Base-by-base conservation (phyloP, 768 basidiomycete genomes). In the Boletales sp. region DNA sequence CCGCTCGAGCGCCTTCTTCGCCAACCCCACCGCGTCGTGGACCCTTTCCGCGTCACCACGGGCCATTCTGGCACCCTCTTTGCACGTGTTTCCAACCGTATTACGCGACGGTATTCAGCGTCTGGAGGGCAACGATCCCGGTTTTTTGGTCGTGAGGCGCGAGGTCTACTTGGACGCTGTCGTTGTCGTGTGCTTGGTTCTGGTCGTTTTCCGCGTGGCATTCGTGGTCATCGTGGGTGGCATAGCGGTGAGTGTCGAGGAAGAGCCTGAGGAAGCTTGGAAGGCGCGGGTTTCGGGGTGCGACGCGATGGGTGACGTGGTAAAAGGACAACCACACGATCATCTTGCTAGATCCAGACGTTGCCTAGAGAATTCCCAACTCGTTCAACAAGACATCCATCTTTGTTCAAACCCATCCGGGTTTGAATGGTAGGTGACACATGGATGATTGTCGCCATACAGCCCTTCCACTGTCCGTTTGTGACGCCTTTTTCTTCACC, bases 11-110 rank as follows among this genome's bases (percentile, higher is more conserved):
- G 79, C 73, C 44, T 70, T 72, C 14, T 70, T 62, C 0, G 79
- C 79, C 15, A 73, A 34, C 30, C 30, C 47, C 15, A 48, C 57
- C 9, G 69, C 63, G 8, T 72, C 69, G 14, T 73, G 60, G 19
- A 67, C 58, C 34, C 62, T 72, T n/a, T 70, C 70, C 15, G 51
- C 66, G n/a, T 64, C 15, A 19, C 37, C 46, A 18, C 30, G 57
- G 36, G 47, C 50, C n/a, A 64, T 57, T 49, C 58, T 68, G 40
- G 63, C 65, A 4, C 65, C 47, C 30, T n/a, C 58, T 51, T 21
- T 51, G 43, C 34, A 54, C 41, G 34, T 71, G 64, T 66, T 81
- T 86, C 84, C 83, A 84, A 2, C 84, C 85, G 0, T 78, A 74
- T 53, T 84, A 79, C 29, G 78, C 63, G 10, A 79, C 48, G 2